Evolutionary conservation across 2,329 filamentous ascomycete genomes (phyloP).

Genomic region (Alternaria atra): DNA sequence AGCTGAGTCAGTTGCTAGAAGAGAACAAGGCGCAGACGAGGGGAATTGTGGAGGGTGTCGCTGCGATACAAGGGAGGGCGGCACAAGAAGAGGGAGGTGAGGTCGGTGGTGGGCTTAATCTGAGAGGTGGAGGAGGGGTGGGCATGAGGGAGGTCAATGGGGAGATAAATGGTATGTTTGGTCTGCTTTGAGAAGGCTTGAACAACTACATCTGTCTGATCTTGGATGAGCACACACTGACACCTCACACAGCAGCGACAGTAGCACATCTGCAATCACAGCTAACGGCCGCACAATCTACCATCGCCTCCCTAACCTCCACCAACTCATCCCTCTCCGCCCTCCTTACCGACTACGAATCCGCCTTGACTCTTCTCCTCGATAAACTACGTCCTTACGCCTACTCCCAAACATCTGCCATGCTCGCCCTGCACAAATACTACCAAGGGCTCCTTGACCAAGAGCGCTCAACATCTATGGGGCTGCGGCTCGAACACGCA

Average conservation of each 20-base stretch:
- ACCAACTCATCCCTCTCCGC: conserved; percentile 37
- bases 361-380: conserved; percentile 50
- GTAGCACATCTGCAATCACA: conserved; percentile 44
- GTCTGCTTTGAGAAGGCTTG: neutral
- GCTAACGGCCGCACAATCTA: conserved; percentile 40
- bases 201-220: neutral
- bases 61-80: conserved; percentile 48
- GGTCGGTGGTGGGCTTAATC: conserved; percentile 10
- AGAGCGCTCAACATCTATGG: conserved; percentile 55
- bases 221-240: conserved; percentile 8
- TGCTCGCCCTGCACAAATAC: conserved; percentile 58
- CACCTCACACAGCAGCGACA: conserved; percentile 34
- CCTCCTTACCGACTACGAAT: conserved; percentile 55
- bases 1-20: conserved; percentile 51
- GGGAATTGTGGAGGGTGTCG: conserved; percentile 51
- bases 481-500: conserved; percentile 58
- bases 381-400: conserved; percentile 46
- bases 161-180: conserved; percentile 42
- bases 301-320: conserved; percentile 35
- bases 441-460: conserved; percentile 57
- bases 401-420: conserved; percentile 55
- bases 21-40: conserved; percentile 52
- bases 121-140: conserved; percentile 12
- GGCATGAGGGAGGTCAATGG: conserved; percentile 47
- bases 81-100: conserved; percentile 45